phyloP scores from a whole-genome alignment of 208 protist species.

The Zelonia costaricensis region DNA sequence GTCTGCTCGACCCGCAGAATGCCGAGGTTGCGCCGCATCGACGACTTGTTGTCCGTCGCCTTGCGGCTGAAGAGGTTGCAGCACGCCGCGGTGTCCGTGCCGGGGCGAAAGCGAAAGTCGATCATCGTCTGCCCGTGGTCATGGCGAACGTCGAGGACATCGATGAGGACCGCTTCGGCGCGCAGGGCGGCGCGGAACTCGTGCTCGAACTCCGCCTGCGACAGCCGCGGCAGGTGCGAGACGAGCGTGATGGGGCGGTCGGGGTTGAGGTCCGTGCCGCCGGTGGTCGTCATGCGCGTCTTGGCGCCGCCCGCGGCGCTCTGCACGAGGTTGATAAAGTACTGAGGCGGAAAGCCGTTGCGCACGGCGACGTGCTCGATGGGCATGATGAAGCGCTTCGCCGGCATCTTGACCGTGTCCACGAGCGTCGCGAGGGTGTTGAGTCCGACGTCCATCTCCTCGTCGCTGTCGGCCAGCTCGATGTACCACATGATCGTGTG shows the following conservation, averaged over 20 bases:
- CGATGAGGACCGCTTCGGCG: conserved; percentile 48
- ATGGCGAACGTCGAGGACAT: conserved; percentile 63
- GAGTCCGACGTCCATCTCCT: conserved; percentile 83
- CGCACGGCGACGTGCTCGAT: conserved; percentile 68
- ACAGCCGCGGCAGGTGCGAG: conserved; percentile 74
- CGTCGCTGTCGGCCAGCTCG: conserved; percentile 68
- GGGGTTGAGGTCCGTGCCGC: conserved; percentile 55
- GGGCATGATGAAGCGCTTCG: conserved; percentile 75
- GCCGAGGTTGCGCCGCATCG: conserved; percentile 74
- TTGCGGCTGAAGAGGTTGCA: conserved; percentile 83
- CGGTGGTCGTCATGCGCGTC: conserved; percentile 32
- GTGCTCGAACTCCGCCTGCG: conserved; percentile 76
- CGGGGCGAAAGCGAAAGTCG: conserved; percentile 62
- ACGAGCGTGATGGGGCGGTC: conserved; percentile 72
- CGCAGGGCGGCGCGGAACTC: conserved; percentile 66
- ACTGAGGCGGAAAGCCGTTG: conserved; percentile 61
- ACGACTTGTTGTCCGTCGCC: conserved; percentile 79
- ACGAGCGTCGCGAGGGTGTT: conserved; percentile 75
- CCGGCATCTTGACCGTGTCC: conserved; percentile 68
- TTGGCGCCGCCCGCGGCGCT: conserved; percentile 53
- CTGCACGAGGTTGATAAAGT: conserved; percentile 71
- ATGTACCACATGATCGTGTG: conserved; percentile 91
- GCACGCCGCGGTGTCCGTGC: conserved; percentile 47
- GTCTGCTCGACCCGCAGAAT: conserved; percentile 84
- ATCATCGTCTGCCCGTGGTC: conserved; percentile 76